These are phyloP conservation scores for Trichosporon faecale DNA, from an alignment of 1,284 basidiomycete genomes.

Conservation along the genomic window DNA sequence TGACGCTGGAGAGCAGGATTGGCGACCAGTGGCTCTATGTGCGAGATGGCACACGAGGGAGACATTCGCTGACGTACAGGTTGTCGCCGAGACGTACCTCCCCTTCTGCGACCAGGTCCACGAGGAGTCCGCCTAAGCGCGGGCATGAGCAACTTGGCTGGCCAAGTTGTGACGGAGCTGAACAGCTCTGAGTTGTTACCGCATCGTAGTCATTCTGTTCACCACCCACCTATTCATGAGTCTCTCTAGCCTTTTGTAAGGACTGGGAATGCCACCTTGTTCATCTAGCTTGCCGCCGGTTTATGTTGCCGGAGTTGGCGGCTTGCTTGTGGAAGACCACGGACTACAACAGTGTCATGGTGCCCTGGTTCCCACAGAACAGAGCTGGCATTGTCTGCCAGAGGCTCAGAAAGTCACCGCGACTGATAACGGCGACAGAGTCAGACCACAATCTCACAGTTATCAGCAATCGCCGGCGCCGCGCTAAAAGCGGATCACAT, in stretches of 20 bases:
- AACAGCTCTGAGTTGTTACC: neutral
- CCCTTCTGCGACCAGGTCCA: slow-evolving; percentile 32
- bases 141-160: neutral
- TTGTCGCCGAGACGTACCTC: slow-evolving; percentile 45
- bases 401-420: too few species aligned
- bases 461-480: too few species aligned
- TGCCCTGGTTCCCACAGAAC: too few species aligned
- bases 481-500: neutral
- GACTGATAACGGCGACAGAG: too few species aligned
- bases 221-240: neutral
- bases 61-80: slow-evolving; percentile 24
- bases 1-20: too few species aligned
- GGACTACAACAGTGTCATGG: too few species aligned
- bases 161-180: neutral
- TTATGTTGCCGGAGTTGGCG: neutral
- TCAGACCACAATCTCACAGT: too few species aligned
- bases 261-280: neutral
- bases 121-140: neutral
- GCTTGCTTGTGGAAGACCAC: too few species aligned
- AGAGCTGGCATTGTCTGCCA: too few species aligned
- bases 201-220: neutral
- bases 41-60: too few species aligned
- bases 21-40: too few species aligned
- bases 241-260: neutral
- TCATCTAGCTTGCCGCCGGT: neutral